Conservation (phyloP, 2,329 filamentous ascomycete species). For the Cordyceps sp. region DNA sequence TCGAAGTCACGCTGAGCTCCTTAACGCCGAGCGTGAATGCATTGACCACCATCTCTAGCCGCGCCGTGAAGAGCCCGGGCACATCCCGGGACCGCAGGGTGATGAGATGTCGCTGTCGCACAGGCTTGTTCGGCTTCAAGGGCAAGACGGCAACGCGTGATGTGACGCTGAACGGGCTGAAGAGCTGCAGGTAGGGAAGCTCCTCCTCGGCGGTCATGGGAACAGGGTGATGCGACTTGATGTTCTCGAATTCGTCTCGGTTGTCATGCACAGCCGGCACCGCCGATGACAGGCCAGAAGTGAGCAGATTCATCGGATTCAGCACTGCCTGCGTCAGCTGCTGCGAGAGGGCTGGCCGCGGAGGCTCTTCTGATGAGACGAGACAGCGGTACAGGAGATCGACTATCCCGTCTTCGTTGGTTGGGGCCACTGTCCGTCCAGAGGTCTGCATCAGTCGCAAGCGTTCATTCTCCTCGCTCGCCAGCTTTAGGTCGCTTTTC, state of each 20-base stretch:
- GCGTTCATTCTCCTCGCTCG: conserved; percentile 40
- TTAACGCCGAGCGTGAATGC: conserved; percentile 32
- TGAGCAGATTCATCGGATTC: conserved; percentile 33
- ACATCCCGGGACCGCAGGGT: conserved; percentile 23
- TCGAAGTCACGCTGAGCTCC: conserved; percentile 31
- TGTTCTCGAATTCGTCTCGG: conserved; percentile 20
- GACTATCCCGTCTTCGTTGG: conserved; percentile 21
- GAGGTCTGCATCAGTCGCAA: conserved; percentile 24
- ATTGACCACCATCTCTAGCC: conserved; percentile 41
- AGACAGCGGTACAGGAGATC: conserved; percentile 22
- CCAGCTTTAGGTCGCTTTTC: conserved; percentile 39
- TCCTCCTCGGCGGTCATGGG: conserved; percentile 46
- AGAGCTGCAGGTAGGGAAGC: conserved; percentile 52
- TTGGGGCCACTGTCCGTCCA: conserved; percentile 16
- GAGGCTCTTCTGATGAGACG: conserved; percentile 16
- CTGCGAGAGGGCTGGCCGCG: conserved; percentile 14
- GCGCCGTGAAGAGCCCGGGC: conserved; percentile 38
- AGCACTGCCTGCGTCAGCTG: conserved; percentile 29
- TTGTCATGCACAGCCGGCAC: conserved; percentile 9
- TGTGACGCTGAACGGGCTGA: conserved; percentile 49
- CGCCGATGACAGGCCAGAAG: conserved; percentile 24
- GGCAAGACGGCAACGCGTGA: conserved; percentile 34
- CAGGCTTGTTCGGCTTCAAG: conserved; percentile 11
- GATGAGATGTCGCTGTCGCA: conserved; percentile 39
- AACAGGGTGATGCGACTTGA: conserved; percentile 46